Base-by-base conservation (phyloP, 2,329 filamentous ascomycete genomes). In the Hymenoscyphus occultus region DNA sequence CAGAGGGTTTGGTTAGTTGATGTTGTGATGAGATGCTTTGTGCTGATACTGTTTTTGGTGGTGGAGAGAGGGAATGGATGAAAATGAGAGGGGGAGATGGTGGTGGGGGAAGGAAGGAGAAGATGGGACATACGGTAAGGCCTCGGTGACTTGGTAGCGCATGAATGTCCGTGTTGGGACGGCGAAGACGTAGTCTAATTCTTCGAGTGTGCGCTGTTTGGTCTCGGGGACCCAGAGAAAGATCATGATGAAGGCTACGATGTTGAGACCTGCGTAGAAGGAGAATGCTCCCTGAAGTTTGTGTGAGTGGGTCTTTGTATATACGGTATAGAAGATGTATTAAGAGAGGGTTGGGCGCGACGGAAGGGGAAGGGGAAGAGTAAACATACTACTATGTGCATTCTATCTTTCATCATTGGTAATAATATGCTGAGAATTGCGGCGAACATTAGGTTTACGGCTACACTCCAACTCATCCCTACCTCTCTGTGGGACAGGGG, bases 401-500 rank as follows among this genome's bases (percentile, higher is more conserved):
- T 63, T 16, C 63, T 76, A 74, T 60, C 78, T 74, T 80, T 80
- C 67, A 89, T 80, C 66, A 63, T 59, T 9, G 69, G 67, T 19
- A 68, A 64, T 9, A 65, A 88, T 62, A 90, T 84, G 35, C 82
- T 81, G 16, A 90, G 76, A 0, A 89, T 82, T 0, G 84, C 81
- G 0, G 84, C 84, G 80, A 81, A 85, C 69, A 81, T 81, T 59
- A 89, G 79, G 68, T 86, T 89, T 0, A 86, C 90, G 1, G 88
- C 86, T 9, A 90, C 88, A 7, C 87, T 84, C 76, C 84, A 90
- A 0, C 83, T 83, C 89, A 91, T 91, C 64, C 89, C 89, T 31
- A 90, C 82, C 73, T 91, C 89, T 71, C 89, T 83, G 74, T 91
- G 88, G 1, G 86, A 88, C 0, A 90, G 81, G 0, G 89, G 88